phyloP scores from a whole-genome alignment of 1,284 basidiomycete genomes.

The Cystobasidium slooffiae region DNA sequence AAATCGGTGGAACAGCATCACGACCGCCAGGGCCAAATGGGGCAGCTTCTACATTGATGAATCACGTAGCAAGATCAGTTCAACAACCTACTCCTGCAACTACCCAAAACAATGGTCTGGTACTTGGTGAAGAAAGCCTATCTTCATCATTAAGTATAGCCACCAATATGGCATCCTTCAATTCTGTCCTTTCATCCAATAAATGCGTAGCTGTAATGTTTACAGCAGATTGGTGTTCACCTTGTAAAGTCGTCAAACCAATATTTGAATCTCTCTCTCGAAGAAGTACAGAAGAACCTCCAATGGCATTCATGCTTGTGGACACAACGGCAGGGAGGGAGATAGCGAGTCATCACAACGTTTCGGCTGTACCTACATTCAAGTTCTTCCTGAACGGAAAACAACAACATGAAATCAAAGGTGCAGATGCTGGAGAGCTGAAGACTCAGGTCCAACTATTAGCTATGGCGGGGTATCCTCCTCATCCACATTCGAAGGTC shows the following conservation, averaged over 20 bases:
- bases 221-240: conserved; percentile 55
- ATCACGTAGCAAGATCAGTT: conserved; percentile 7
- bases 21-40: conserved; percentile 13
- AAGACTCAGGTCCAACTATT: conserved; percentile 53
- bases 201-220: conserved; percentile 54
- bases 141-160: conserved; percentile 48
- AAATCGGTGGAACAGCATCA: background rate
- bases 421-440: conserved; percentile 54
- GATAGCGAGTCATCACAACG: conserved; percentile 44
- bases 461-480: conserved; percentile 51
- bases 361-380: conserved; percentile 56
- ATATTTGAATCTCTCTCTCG: conserved; percentile 54
- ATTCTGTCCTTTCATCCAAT: conserved; percentile 48
- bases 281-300: conserved; percentile 45
- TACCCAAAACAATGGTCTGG: background rate
- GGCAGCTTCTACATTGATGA: background rate
- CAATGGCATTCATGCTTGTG: conserved; percentile 54
- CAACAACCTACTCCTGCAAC: conserved; percentile 1
- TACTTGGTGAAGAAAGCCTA: background rate
- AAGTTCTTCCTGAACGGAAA: conserved; percentile 52
- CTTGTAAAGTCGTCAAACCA: conserved; percentile 55
- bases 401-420: conserved; percentile 52
- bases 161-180: conserved; percentile 50
- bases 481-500: conserved; percentile 51
- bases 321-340: conserved; percentile 52